Percentiles rank a stretch among this genome's conserved stretches.
These are phyloP conservation scores for Glycine tomentella DNA, from an alignment of 306 rosid genomes.

Conservation along the genomic window DNA sequence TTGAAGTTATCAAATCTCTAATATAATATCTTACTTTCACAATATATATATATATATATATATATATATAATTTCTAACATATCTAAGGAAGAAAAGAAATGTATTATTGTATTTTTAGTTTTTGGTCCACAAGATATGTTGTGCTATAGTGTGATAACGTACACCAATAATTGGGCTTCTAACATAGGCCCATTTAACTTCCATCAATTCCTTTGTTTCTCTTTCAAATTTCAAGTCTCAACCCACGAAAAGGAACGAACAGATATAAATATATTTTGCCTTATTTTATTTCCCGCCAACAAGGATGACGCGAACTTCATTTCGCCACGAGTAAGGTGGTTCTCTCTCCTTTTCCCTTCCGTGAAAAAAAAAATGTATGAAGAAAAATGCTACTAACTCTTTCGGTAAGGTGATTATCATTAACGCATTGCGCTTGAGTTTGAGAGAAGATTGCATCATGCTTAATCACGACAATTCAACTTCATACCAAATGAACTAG, in stretches of 20 bases:
- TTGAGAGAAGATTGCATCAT: too few relatives aligned
- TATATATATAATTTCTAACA: too few relatives aligned
- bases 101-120: too few relatives aligned
- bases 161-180: background rate
- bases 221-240: background rate
- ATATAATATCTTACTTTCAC: too few relatives aligned
- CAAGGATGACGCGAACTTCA: background rate
- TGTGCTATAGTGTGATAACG: background rate
- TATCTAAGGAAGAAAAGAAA: too few relatives aligned
- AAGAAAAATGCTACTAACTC: background rate
- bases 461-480: background rate
- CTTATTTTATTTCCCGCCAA: slow-evolving; percentile 49
- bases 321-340: slow-evolving; percentile 15
- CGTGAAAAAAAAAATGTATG: background rate
- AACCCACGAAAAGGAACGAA: too few relatives aligned
- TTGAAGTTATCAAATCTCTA: too few relatives aligned
- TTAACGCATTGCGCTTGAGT: too few relatives aligned
- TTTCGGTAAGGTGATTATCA: background rate
- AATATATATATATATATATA: too few relatives aligned
- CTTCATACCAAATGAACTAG: background rate
- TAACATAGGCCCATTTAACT: background rate
- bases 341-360: slow-evolving; percentile 8
- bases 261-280: background rate
- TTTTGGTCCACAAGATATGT: too few relatives aligned
- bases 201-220: background rate